Base-by-base conservation (phyloP, 2,329 filamentous ascomycete genomes). In the Pseudogymnoascus sp. region DNA sequence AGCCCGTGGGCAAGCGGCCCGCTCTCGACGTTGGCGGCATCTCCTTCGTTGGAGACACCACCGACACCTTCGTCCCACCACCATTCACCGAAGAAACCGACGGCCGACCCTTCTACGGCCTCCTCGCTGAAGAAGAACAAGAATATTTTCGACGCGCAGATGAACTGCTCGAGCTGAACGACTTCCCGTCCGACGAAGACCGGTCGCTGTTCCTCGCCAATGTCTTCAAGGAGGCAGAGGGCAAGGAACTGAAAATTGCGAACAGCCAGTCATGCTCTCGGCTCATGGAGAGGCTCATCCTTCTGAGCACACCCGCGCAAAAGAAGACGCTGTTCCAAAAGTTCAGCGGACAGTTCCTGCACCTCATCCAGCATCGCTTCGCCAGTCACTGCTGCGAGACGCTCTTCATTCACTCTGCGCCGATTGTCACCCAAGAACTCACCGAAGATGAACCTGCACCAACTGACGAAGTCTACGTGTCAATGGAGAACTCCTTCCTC, bases 341-440 rank as follows among this genome's bases (percentile, higher is more conserved):
- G 51, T 97, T 98, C 75, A 87, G 82, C 19, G 88, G 89, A 36
- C 90, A 98, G 76, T 96, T 98, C 76, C 80, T 93, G 65, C 89
- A 93, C 71, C 83, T 99, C 28, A 87, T 97, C 62, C 93, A 96
- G 74, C 95, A 99, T 77, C 89, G 95, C 16, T 99, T 99, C 72
- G 95, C 95, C 4, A 96, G 93, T 66, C 95, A 99, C 79, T 98
- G 93, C 77, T 97, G 93, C 75, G 95, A 99, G 78, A 91, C 91
- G 25, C 82, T 99, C 34, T 98, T 99, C 75, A 80, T 93, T 60
- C 86, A 90, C 68, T 89, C 90, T 1, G 93, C 93, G 0, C 88
- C 90, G 0, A 78, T 89, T 10, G 90, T 96, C 39, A 89, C 89
- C 13, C 80, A 88, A 66, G 93, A 96, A 76, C 77, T 90, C 14